Evolutionary conservation across 345 rosid species (phyloP), one percentile per base, ranked within the genome.

Genomic region (Microthlaspi erraticum): DNA sequence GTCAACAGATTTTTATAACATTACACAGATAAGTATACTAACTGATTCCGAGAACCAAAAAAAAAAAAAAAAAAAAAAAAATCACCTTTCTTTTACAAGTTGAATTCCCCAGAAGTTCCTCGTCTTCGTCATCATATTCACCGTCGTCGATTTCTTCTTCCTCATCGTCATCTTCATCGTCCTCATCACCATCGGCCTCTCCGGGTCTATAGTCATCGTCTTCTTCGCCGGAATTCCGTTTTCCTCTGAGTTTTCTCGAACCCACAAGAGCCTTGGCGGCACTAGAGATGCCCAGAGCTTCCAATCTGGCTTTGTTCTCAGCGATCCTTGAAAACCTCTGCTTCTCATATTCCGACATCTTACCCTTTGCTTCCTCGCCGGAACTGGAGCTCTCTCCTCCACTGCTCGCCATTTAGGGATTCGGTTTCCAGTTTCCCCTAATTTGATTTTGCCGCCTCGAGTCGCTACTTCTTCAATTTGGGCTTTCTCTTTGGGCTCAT

Each of bases 251-350:
- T 60, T 66, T 68, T 6, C 53, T 32, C 14, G 71, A 68, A 45
- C 60, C 79, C 72, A 75, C 65, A 26, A 88, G 61, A 69, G 87
- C 79, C 64, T 81, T 78, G 10, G 88, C 89, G 66, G 85, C 34
- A 75, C 79, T 86, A 32, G 66, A 67, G 50, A 93, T 81, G 64
- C 98, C 96, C 61, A 90, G 64, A 46, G 96, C 96, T 77, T 84
- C 94, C 89, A 91, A 83, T 71, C 88, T 82, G 19, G 87, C 89
- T 74, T 73, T 81, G 82, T 93, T 88, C 86, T 84, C 92, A 10
- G 89, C 89, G 51, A 90, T 93, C 79, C 92, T 92, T 19, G 82
- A 56, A 1, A 88, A 67, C 68, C 95, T 84, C 85, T 74, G 86
- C 67, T 83, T 84, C 85, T 90, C 95, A 52, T 88, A 85, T 51